These are phyloP conservation scores for Eruca vesicaria DNA, from an alignment of 441 rosid species.

Conservation along the genomic window DNA sequence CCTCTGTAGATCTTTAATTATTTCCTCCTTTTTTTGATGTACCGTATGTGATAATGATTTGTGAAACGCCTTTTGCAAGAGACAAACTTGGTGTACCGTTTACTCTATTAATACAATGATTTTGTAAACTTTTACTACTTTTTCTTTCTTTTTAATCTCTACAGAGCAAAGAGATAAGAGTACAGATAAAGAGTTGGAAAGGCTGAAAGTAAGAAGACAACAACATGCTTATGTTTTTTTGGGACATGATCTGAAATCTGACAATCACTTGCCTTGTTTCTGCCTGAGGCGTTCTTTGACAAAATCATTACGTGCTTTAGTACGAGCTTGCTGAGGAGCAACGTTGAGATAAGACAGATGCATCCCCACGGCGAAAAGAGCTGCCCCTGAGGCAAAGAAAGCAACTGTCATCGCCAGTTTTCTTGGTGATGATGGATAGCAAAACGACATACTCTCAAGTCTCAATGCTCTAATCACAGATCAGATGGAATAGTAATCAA, in stretches of 20 bases:
- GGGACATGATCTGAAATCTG: not conserved
- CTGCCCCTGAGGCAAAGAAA: slow-evolving; percentile 52
- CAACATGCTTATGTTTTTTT: not conserved
- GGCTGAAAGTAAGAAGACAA: not conserved
- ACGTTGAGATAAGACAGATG: slow-evolving; percentile 47
- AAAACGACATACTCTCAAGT: slow-evolving; percentile 41
- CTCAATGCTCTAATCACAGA: not conserved
- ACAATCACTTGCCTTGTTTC: slow-evolving; percentile 45
- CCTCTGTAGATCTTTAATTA: not conserved
- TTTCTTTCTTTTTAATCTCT: not conserved
- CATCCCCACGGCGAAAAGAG: slow-evolving; percentile 45
- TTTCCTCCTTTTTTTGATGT: not conserved
- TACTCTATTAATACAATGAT: not conserved
- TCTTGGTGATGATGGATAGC: slow-evolving; percentile 63
- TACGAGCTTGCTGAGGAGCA: slow-evolving; percentile 77
- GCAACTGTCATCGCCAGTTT: slow-evolving; percentile 58
- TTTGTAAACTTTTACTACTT: not conserved
- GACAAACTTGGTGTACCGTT: not conserved
- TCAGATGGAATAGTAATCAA: not conserved
- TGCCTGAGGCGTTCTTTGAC: slow-evolving; percentile 55
- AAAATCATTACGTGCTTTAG: slow-evolving; percentile 68
- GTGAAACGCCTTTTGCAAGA: not conserved
- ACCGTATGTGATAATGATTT: not conserved
- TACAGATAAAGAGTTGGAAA: not conserved
- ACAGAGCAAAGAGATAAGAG: not conserved